phyloP scores from a whole-genome alignment of 2,329 filamentous ascomycete species.

The Clonostachys chloroleuca region DNA sequence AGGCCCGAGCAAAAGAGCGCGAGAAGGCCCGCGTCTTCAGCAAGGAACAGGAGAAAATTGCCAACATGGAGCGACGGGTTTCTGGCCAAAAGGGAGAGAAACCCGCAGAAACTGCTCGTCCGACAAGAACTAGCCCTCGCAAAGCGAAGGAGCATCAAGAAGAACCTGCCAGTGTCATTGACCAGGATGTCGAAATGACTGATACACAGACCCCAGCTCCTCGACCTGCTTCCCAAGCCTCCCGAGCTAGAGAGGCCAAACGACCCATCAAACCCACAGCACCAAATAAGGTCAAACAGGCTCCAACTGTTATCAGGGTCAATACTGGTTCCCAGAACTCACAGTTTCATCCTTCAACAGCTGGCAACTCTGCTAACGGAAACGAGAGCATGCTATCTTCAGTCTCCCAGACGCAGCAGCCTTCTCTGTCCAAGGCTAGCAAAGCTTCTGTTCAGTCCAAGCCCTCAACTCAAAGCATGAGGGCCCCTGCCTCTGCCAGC shows the following conservation, averaged over 20 bases:
- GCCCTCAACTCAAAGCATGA: slow-evolving; percentile 54
- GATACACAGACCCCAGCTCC: slow-evolving; percentile 41
- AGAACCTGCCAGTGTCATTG: slow-evolving; percentile 13
- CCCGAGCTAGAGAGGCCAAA: slow-evolving; percentile 49
- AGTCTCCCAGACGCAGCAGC: slow-evolving; percentile 30
- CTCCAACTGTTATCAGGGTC: slow-evolving; percentile 66
- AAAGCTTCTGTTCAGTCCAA: slow-evolving; percentile 60
- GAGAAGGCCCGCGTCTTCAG: slow-evolving; percentile 60
- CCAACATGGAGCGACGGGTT: slow-evolving; percentile 47
- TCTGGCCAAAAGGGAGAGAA: slow-evolving; percentile 27
- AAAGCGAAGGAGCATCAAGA: slow-evolving; percentile 19
- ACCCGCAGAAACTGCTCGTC: slow-evolving; percentile 41
- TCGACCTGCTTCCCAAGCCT: slow-evolving; percentile 24
- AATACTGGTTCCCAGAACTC: slow-evolving; percentile 61
- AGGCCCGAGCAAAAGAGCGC: slow-evolving; percentile 64
- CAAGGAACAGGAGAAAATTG: slow-evolving; percentile 51
- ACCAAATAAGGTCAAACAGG: slow-evolving; percentile 55
- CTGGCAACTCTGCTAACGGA: slow-evolving; percentile 40
- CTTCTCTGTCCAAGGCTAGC: slow-evolving; percentile 60
- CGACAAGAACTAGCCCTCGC: slow-evolving; percentile 42
- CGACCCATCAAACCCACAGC: slow-evolving; percentile 55
- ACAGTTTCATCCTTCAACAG: slow-evolving; percentile 48
- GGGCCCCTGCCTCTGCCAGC: slow-evolving; percentile 51
- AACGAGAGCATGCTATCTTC: slow-evolving; percentile 33
- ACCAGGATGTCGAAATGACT: slow-evolving; percentile 48